Base-by-base conservation (phyloP, 345 rosid genomes). In the Euclidium syriacum region DNA sequence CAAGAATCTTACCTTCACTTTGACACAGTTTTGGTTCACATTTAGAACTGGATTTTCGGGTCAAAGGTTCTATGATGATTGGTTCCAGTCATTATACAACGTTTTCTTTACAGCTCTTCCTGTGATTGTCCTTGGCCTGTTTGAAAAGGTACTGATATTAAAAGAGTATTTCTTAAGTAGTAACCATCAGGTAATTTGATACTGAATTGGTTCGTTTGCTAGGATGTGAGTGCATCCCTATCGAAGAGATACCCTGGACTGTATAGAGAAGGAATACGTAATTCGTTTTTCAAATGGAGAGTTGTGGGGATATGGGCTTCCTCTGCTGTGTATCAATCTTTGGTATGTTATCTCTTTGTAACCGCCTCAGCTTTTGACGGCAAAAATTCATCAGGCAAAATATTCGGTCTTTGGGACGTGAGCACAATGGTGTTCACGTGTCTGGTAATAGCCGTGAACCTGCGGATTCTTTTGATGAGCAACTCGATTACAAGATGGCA, bases 21-120 rank as follows among this genome's bases (percentile, higher is more conserved):
- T 90, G 83, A 94, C 97, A 64, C 99, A 94, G 66, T 94, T 94
- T 85, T 94, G 97, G 99, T 94, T 94, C 82, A 94, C 99, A 75
- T 90, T 94, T 67, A 79, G 82, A 68, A 80, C 96, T 46, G 96
- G 97, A 66, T 94, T 87, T 83, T 94, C 97, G 76, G 99, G 99
- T 61, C 99, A 94, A 79, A 82, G 99, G 73, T 90, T 87, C 73
- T 94, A 94, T 62, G 97, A 94, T 57, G 99, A 94, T 83, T 94
- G 99, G 99, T 94, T 90, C 81, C 97, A 94, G 78, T 94, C 99
- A 40, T 66, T 87, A 64, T 87, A 81, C 67, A 94, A 94, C 59
- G 96, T 90, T 68, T 77, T 94, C 73, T 90, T 94, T 68, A 90
- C 95, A 8, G 89, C 97, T 34, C 78, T 94, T 66, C 99, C 97